Evolutionary conservation across 148 eudicot genomes (phyloP).

Genomic region (Rhododendron kiyosumense): DNA sequence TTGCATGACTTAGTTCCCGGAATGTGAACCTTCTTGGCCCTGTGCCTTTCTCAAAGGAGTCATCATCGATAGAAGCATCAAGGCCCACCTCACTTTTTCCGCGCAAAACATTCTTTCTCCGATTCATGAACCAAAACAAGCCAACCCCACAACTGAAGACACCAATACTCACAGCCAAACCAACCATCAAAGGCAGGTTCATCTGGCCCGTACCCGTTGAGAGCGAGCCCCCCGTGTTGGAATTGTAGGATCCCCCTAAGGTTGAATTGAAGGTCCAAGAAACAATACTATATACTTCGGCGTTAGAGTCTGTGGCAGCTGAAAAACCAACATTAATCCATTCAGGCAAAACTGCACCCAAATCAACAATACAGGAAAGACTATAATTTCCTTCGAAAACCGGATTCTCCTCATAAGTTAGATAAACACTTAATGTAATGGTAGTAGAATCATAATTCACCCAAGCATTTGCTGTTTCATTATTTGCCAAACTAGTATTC

Average conservation of each 20-base stretch:
- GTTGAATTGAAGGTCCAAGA: not conserved
- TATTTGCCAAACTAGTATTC: not conserved
- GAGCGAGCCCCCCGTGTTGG: not conserved
- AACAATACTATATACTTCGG: not conserved
- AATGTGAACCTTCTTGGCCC: not conserved
- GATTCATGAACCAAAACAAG: not conserved
- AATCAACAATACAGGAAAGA: not conserved
- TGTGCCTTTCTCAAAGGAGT: not conserved
- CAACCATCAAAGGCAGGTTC: not conserved
- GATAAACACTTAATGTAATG: not conserved
- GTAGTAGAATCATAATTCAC: not conserved
- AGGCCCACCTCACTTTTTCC: not conserved
- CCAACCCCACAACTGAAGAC: not conserved
- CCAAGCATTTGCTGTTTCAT: not conserved
- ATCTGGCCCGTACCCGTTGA: not conserved
- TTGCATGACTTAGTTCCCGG: not conserved
- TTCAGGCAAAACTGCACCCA: not conserved
- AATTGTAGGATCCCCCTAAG: not conserved
- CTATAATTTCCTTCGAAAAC: not conserved
- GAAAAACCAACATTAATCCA: not conserved
- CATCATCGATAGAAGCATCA: not conserved
- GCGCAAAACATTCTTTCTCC: not conserved
- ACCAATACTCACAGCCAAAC: not conserved
- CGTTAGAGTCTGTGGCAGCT: not conserved
- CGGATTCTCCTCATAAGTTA: not conserved